A percentile compares a stretch with the other conserved stretches of the same genome.
These are phyloP conservation scores for Lipomyces oligophaga DNA, from an alignment of 805 yeast genomes.

Conservation along the genomic window DNA sequence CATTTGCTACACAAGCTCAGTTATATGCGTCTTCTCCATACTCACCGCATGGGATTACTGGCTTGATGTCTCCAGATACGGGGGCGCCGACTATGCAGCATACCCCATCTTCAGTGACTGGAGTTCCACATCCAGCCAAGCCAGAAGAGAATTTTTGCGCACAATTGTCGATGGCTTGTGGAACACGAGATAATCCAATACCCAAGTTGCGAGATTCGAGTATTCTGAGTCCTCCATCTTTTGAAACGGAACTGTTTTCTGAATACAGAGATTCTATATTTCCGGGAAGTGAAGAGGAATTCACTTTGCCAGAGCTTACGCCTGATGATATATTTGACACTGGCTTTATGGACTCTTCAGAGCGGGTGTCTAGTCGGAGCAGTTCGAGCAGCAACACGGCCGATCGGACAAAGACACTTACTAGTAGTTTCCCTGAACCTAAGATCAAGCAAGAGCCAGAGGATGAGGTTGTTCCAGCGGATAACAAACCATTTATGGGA, in stretches of 20 bases:
- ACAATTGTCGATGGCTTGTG: slow-evolving; percentile 76
- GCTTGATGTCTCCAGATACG: slow-evolving; percentile 12
- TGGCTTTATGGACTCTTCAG: slow-evolving; percentile 1
- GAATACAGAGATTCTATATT: slow-evolving; percentile 30
- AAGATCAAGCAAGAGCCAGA: slow-evolving; percentile 27
- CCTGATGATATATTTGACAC: slow-evolving; percentile 37
- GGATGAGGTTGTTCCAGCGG: slow-evolving; percentile 58
- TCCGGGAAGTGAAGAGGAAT: slow-evolving; percentile 32
- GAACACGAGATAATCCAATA: slow-evolving; percentile 63
- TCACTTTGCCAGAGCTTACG: slow-evolving; percentile 35
- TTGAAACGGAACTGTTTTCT: slow-evolving; percentile 34
- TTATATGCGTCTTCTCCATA: slow-evolving; percentile 8
- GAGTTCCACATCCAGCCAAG: slow-evolving; percentile 14
- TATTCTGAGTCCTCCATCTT: slow-evolving; percentile 33
- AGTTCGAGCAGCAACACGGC: neutral
- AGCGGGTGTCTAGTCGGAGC: neutral
- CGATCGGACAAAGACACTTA: neutral
- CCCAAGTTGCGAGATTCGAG: slow-evolving; percentile 44
- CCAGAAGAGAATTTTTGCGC: slow-evolving; percentile 70
- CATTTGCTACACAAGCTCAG: slow-evolving; percentile 1
- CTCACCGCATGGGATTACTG: neutral
- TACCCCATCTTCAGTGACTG: slow-evolving; percentile 3
- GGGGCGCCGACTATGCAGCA: slow-evolving; percentile 6
- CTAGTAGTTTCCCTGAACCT: neutral
- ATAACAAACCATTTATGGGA: slow-evolving; percentile 49